Percentiles rank a stretch among this genome's conserved stretches.
These are phyloP conservation scores for Candida tallmaniae DNA, from an alignment of 805 yeast species.

Conservation along the genomic window DNA sequence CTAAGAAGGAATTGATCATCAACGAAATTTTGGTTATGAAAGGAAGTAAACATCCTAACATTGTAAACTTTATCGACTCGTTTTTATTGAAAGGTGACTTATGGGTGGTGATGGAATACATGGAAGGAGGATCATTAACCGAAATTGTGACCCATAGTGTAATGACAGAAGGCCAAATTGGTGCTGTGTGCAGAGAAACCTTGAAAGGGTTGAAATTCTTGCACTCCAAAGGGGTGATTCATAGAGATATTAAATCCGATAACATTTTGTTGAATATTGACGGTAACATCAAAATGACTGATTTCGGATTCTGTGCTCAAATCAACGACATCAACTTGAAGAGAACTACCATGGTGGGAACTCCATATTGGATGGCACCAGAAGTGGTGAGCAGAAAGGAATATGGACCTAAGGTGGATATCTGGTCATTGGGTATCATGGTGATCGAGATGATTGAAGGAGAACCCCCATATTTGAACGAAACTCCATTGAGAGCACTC, in stretches of 20 bases:
- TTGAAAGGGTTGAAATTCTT: constrained; percentile 79
- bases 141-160: constrained; percentile 90
- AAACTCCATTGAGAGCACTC: constrained; percentile 89
- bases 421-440: constrained; percentile 98
- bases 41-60: constrained; percentile 83
- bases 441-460: constrained; percentile 98
- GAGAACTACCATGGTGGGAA: constrained; percentile 98
- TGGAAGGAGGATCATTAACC: constrained; percentile 97
- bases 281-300: constrained; percentile 92
- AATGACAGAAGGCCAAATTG: constrained; percentile 92
- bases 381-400: constrained; percentile 94
- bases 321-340: constrained; percentile 54
- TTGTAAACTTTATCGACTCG: constrained; percentile 90
- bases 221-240: constrained; percentile 90
- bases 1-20: constrained; percentile 89
- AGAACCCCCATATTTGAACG: constrained; percentile 96
- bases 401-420: constrained; percentile 94
- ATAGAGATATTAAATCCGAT: constrained; percentile 94
- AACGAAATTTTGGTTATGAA: constrained; percentile 96
- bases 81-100: constrained; percentile 71
- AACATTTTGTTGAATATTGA: constrained; percentile 76
- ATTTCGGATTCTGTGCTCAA: constrained; percentile 96
- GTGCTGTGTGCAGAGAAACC: constrained; percentile 91
- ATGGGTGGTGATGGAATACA: constrained; percentile 98
- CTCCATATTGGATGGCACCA: constrained; percentile 99